Evolutionary conservation across 1,139 yeast genomes (phyloP).

Genomic region (Magnusiomyces fungicola): DNA sequence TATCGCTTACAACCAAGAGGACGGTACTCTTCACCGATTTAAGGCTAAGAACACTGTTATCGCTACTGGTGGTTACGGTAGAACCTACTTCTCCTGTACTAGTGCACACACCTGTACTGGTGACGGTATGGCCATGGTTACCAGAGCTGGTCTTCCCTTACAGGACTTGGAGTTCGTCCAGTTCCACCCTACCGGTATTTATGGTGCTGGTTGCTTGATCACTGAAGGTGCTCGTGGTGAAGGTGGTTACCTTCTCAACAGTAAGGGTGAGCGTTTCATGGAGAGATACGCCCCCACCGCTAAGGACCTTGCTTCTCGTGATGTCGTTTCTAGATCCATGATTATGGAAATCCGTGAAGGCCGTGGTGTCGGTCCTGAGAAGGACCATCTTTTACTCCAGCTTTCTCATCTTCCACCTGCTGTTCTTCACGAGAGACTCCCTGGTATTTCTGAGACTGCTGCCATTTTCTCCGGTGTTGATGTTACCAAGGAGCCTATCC

Average conservation of each 20-base stretch:
- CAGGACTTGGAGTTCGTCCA: constrained; percentile 97
- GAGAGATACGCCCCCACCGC: constrained; percentile 99
- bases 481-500: constrained; percentile 98
- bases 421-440: constrained; percentile 90
- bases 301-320: constrained; percentile 96
- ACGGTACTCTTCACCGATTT: constrained; percentile 96
- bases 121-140: constrained; percentile 97
- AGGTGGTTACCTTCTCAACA: constrained; percentile 94
- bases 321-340: constrained; percentile 96
- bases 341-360: constrained; percentile 98
- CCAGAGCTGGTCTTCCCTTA: constrained; percentile 96
- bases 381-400: constrained; percentile 94
- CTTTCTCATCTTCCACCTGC: constrained; percentile 89
- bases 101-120: constrained; percentile 99
- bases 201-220: constrained; percentile 97
- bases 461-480: constrained; percentile 98
- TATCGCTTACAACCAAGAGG: constrained; percentile 96
- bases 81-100: constrained; percentile 97
- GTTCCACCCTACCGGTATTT: constrained; percentile 99
- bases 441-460: constrained; percentile 99
- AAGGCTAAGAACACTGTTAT: constrained; percentile 93
- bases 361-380: constrained; percentile 96
- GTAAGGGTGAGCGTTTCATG: constrained; percentile 99
- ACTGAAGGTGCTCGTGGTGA: constrained; percentile 99
- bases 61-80: constrained; percentile 98